Base-by-base conservation (phyloP, 2,329 filamentous ascomycete species). In the Aspergillus sp. region DNA sequence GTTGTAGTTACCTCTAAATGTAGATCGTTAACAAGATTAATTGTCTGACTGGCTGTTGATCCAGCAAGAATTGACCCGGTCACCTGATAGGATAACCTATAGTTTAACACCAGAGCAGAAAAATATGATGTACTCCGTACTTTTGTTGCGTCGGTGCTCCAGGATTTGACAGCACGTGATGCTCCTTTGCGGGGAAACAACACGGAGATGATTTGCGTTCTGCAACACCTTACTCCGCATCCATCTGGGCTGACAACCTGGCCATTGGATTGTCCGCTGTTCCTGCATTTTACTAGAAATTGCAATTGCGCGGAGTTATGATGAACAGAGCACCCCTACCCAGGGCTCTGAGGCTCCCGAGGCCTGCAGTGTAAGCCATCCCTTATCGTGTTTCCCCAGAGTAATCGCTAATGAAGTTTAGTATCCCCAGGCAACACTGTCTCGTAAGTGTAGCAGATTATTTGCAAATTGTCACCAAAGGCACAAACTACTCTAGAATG, bases 361-460 rank as follows among this genome's bases (percentile, higher is more conserved):
- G 41, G 21, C 24, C 48, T 46, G 31, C 52, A 14, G 41, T 52
- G 59, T 59, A 56, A 41, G 52, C 11, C 15, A 40, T 49, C 41
- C 41, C 6, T 15, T 23, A 19, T 15, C 27, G 11, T 27, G 19
- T 24, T 37, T 15, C 12, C 15, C 2, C 24, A 37, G 35, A n/a
- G 31, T 43, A 15, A 31, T 40, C 15, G 24, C 40, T 62, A 55
- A 64, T 44, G 41, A 55, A 21, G 23, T 23, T 17, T 48, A 65
- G 63, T 49, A 50, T 52, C 43, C 52, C 52, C 23, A 60, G 52
- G 24, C 41, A 49, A 44, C 50, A n/a, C 17, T 17, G 21, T 31
- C 24, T 56, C 51, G 62, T 64, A 57, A 46, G 62, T 57, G 31
- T 19, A 15, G 40, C 51, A 31, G 23, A 56, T 45, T 27, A n/a